phyloP scores from a whole-genome alignment of 768 basidiomycete genomes.

The Boletus tylopilopsis region DNA sequence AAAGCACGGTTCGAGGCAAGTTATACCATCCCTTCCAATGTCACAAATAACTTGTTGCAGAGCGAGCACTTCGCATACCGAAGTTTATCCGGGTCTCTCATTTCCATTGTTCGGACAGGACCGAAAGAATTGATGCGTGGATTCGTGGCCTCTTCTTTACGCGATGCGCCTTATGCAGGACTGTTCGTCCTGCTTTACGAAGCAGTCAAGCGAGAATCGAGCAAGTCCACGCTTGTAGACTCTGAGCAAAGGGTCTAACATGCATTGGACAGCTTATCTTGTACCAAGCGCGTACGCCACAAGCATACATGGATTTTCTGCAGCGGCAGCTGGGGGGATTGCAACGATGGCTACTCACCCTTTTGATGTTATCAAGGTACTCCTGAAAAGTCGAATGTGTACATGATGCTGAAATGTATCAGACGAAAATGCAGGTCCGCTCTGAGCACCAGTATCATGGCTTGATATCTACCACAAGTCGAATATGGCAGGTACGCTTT shows the following conservation, averaged over 20 bases:
- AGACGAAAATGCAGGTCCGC: constrained; percentile 95
- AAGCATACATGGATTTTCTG: constrained; percentile 59
- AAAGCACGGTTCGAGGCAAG: constrained; percentile 90
- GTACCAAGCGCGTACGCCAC: constrained; percentile 44
- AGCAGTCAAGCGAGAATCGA: constrained; percentile 69
- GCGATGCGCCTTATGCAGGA: constrained; percentile 94
- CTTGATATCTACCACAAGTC: constrained; percentile 55
- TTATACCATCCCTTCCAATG: neutral
- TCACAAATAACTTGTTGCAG: constrained; percentile 34
- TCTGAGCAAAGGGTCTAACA: constrained; percentile 7
- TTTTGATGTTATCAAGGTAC: constrained; percentile 92
- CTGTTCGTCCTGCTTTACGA: constrained; percentile 89
- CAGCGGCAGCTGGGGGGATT: constrained; percentile 76
- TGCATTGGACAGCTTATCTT: constrained; percentile 34
- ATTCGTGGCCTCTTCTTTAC: constrained; percentile 80
- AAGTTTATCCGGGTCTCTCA: constrained; percentile 55
- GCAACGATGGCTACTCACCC: constrained; percentile 88
- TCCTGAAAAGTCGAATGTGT: neutral
- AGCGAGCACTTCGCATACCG: constrained; percentile 76
- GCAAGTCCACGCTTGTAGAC: constrained; percentile 37
- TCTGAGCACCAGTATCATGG: constrained; percentile 71
- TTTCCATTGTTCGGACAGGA: constrained; percentile 62
- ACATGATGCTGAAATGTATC: constrained; percentile 1
- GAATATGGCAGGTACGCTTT: constrained; percentile 63
- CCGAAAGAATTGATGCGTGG: constrained; percentile 83